Evolutionary conservation across 73 alveolate species (phyloP).

Genomic region (Stentor roeselii): DNA sequence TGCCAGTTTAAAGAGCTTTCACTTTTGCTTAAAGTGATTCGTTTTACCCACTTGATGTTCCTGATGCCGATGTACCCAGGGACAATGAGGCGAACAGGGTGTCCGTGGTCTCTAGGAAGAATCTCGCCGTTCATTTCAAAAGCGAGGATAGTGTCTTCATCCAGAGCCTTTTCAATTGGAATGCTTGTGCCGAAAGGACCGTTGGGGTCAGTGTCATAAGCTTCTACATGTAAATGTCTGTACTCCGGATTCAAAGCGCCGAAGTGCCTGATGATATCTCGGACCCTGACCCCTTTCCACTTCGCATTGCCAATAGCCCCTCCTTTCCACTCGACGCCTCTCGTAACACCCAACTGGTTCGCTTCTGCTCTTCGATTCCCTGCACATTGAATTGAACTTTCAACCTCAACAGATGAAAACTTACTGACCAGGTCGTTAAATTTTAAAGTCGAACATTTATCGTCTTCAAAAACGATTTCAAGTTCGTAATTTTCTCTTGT

Average conservation of each 20-base stretch:
- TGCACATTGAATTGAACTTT: constrained; percentile 58
- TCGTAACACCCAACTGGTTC: constrained; percentile 40
- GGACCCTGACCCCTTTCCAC: constrained; percentile 41
- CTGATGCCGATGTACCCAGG: constrained; percentile 71
- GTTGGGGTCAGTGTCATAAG: constrained; percentile 41
- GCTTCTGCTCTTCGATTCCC: constrained; percentile 66
- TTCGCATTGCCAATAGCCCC: constrained; percentile 63
- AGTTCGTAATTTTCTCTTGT: neutral
- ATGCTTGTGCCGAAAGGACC: constrained; percentile 34
- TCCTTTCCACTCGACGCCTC: constrained; percentile 58
- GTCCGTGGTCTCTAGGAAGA: constrained; percentile 68
- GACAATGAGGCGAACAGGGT: constrained; percentile 63
- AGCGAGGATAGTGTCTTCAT: constrained; percentile 61
- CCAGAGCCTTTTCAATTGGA: constrained; percentile 36
- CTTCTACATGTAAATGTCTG: constrained; percentile 39
- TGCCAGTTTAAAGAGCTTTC: constrained; percentile 39
- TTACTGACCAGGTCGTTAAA: constrained; percentile 35
- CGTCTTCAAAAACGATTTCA: constrained; percentile 20
- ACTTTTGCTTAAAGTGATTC: constrained; percentile 25
- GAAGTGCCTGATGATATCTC: constrained; percentile 37
- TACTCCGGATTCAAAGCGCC: constrained; percentile 34
- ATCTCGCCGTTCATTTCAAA: constrained; percentile 68
- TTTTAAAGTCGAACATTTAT: neutral
- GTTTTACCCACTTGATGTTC: constrained; percentile 55
- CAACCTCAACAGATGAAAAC: constrained; percentile 33